A percentile compares a stretch with the other conserved stretches of the same genome.
These are phyloP conservation scores for Suillus subalutaceus DNA, from an alignment of 768 basidiomycete species.

Conservation along the genomic window DNA sequence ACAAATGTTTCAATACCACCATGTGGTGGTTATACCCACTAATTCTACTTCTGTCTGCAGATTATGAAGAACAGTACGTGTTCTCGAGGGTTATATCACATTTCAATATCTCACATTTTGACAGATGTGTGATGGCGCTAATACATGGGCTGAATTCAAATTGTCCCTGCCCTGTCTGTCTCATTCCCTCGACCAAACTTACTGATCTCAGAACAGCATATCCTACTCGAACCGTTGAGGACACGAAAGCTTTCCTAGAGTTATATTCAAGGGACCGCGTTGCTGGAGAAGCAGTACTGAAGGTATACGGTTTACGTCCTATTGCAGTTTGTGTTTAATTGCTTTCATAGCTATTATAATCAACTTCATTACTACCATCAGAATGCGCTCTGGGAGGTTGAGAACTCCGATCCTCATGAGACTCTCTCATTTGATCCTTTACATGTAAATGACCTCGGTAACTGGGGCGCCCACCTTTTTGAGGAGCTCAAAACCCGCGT, in stretches of 20 bases:
- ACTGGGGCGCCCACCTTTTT: slow-evolving; percentile 34
- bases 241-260: not conserved
- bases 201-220: slow-evolving; percentile 20
- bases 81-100: too few species aligned
- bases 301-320: slow-evolving; percentile 16
- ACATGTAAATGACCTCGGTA: slow-evolving; percentile 38
- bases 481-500: not conserved
- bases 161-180: slow-evolving; percentile 41
- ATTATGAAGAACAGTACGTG: slow-evolving; percentile 17
- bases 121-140: slow-evolving; percentile 30
- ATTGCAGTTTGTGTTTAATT: slow-evolving; percentile 5
- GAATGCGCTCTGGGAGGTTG: slow-evolving; percentile 44
- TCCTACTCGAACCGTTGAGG: not conserved
- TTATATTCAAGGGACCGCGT: not conserved
- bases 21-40: slow-evolving; percentile 23
- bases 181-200: slow-evolving; percentile 31
- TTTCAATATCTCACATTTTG: too few species aligned
- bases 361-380: slow-evolving; percentile 13
- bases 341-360: not conserved
- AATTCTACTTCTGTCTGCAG: slow-evolving; percentile 26
- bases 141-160: slow-evolving; percentile 28
- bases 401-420: slow-evolving; percentile 34
- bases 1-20: slow-evolving; percentile 33
- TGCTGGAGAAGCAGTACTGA: slow-evolving; percentile 22
- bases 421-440: slow-evolving; percentile 41